Conservation (phyloP, 257 asterid genomes). For the Solanum chiquidenum region DNA sequence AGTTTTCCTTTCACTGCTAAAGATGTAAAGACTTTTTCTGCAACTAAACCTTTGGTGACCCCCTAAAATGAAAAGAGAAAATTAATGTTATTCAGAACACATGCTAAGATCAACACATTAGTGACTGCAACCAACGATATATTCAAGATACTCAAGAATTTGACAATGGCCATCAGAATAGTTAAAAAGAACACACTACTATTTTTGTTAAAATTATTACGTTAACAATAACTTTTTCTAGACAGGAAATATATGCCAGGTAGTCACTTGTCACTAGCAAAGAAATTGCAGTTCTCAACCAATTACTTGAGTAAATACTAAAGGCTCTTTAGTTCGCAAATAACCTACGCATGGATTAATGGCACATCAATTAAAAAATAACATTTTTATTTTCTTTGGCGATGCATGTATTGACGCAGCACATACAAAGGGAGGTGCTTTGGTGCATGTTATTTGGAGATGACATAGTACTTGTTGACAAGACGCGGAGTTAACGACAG, state of each 20-base stretch:
- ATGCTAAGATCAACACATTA: neutral
- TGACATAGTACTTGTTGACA: neutral
- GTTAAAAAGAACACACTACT: neutral
- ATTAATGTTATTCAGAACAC: neutral
- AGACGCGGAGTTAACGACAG: neutral
- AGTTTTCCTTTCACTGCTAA: slow-evolving; percentile 45
- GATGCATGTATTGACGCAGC: neutral
- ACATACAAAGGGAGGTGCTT: neutral
- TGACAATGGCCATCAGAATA: neutral
- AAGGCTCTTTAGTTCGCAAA: neutral
- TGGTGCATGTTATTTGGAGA: neutral
- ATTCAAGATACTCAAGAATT: neutral
- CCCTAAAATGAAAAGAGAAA: slow-evolving; percentile 33
- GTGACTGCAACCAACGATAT: neutral
- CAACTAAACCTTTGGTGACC: slow-evolving; percentile 72
- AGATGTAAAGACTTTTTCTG: slow-evolving; percentile 64
- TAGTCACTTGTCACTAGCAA: neutral
- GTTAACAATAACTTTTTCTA: neutral
- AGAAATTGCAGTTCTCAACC: neutral
- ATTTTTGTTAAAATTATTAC: neutral
- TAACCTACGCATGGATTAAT: neutral
- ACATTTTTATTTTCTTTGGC: neutral
- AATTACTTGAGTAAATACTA: neutral
- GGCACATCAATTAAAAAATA: neutral
- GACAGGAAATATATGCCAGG: neutral